Base-by-base conservation (phyloP, 768 basidiomycete species). In the Leccinum aurantiacum region DNA sequence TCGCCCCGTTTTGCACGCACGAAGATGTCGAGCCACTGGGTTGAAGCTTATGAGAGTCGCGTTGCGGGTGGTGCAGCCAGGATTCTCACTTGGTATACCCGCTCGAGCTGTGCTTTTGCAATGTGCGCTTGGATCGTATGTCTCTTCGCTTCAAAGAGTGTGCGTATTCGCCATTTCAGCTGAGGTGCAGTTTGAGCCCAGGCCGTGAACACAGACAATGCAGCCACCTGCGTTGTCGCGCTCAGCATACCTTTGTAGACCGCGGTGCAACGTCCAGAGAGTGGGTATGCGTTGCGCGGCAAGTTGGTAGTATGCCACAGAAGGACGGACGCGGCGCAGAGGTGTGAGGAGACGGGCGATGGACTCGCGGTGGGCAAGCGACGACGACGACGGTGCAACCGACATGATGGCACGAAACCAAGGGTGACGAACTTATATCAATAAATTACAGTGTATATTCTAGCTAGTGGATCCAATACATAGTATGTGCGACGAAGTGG, bases 231-330 rank as follows among this genome's bases (percentile, higher is more conserved):
- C 89, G 68, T 83, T 77, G 29, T 82, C 79, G 14, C 79, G 79
- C 1, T 84, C 82, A 6, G 89, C 79, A 44, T 79, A 66, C 29
- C 79, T 75, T 52, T 91, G 72, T 13, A 95, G 78, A 4, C 84
- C 84, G 22, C 91, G 81, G 71, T 94, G 95, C 5, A 95, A 75
- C 0, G 78, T 72, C 89, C 90, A 91, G 65, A 89, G 71, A 0
- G 91, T 93, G 3, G 93, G 92, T 27, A 87, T 74, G 22, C 87
- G 82, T 70, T 95, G 93, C 0, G 86, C 87, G 0, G 80, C 77
- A 27, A 93, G 85, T 52, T 82, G 70, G 67, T 80, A 92, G 66
- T 93, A 90, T 3, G 89, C 85, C 3, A 83, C 78, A 22, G 80
- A 78, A 9, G 89, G 84, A 11, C 84, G 79, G 6, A 85, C 76